Evolutionary conservation across 768 basidiomycete species (phyloP).

Genomic region (Mycena epipterygia): DNA sequence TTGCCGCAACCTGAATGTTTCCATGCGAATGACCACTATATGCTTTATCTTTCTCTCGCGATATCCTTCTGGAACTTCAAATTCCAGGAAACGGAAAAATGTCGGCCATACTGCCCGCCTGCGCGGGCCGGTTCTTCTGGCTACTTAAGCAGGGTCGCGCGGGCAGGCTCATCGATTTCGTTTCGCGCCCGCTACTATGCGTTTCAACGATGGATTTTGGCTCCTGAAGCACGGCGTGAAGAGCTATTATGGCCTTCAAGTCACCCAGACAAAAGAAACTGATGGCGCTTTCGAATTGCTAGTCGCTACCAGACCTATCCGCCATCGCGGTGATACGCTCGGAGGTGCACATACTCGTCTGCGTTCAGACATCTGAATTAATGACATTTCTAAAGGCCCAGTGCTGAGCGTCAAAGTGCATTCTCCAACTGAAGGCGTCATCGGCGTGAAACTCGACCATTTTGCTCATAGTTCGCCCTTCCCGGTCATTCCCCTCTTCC

Average conservation of each 20-base stretch:
- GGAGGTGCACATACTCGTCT: constrained; percentile 54
- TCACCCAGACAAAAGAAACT: constrained; percentile 61
- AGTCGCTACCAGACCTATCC: constrained; percentile 72
- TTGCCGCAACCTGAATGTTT: too few relatives aligned
- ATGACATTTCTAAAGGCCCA: constrained; percentile 54
- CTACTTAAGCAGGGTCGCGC: background rate
- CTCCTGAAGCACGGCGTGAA: constrained; percentile 73
- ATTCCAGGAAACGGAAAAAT: constrained; percentile 8
- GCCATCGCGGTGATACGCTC: constrained; percentile 74
- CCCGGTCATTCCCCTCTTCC: constrained; percentile 72
- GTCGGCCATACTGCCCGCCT: background rate
- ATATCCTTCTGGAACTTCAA: background rate
- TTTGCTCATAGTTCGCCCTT: constrained; percentile 59
- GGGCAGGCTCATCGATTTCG: background rate
- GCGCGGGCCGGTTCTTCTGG: constrained; percentile 35
- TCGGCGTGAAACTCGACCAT: constrained; percentile 70
- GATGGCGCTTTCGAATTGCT: constrained; percentile 66
- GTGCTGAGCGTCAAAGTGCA: constrained; percentile 65
- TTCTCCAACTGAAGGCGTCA: constrained; percentile 67
- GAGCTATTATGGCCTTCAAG: constrained; percentile 73
- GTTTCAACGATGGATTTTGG: constrained; percentile 84
- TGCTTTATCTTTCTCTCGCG: too few relatives aligned
- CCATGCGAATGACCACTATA: background rate
- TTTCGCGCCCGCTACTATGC: constrained; percentile 57
- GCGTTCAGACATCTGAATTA: constrained; percentile 24